These are phyloP conservation scores for Osmanthus fragrans DNA, from an alignment of 257 asterid genomes.

Conservation along the genomic window DNA sequence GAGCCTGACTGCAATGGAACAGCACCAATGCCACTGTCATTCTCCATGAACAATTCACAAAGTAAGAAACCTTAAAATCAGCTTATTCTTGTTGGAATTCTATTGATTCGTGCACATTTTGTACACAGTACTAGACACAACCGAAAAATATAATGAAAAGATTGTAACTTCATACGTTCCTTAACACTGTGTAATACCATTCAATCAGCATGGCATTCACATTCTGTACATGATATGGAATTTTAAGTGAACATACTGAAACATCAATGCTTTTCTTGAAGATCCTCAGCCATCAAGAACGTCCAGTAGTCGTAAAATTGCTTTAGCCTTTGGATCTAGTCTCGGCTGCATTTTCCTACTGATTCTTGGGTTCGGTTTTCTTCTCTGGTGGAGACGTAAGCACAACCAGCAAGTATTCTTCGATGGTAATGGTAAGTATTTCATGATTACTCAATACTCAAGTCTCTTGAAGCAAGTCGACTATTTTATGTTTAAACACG, in stretches of 20 bases:
- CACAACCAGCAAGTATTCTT: slow-evolving; percentile 75
- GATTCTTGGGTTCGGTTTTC: slow-evolving; percentile 70
- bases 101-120: neutral
- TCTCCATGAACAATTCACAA: slow-evolving; percentile 51
- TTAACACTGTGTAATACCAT: neutral
- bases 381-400: slow-evolving; percentile 85
- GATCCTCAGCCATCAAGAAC: slow-evolving; percentile 45
- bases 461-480: neutral
- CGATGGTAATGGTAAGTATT: slow-evolving; percentile 59
- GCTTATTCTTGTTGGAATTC: neutral
- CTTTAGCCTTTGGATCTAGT: slow-evolving; percentile 81
- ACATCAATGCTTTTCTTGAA: slow-evolving; percentile 8
- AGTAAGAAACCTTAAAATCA: slow-evolving; percentile 46
- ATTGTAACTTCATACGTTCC: neutral
- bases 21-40: slow-evolving; percentile 60
- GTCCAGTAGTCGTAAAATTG: slow-evolving; percentile 53
- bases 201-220: neutral
- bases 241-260: neutral
- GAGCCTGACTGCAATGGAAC: slow-evolving; percentile 83
- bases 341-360: slow-evolving; percentile 80
- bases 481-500: neutral
- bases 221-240: neutral
- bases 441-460: neutral
- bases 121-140: neutral
- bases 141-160: neutral